Base-by-base conservation (phyloP, 352 stramenopile genomes). In the Lagenidium giganteum region DNA sequence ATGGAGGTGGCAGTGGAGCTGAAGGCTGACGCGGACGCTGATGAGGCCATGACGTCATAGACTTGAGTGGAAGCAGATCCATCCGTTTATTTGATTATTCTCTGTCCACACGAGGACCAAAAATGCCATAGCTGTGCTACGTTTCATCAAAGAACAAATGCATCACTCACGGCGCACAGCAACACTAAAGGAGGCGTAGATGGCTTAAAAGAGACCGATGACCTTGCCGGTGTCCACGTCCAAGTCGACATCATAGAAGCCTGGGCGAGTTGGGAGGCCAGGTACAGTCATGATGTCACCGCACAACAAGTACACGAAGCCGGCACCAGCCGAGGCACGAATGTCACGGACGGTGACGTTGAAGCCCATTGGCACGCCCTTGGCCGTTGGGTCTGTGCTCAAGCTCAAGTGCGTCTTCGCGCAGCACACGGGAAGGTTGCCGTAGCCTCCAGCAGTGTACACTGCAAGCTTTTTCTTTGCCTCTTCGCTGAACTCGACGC, bases 221-320 rank as follows among this genome's bases (percentile, higher is more conserved):
- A 99, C 95, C 50, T 96, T 90, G 51, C 96, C 96, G 18, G 97
- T 91, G 28, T 92, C 64, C 41, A 75, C 69, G 55, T 98, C 83
- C 21, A 99, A 71, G 64, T 99, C 96, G 8, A 99, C 93, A 65
- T 99, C 96, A 59, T 98, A 98, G 70, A 99, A 99, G 47, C 95
- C 95, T 16, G 97, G 97, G 27, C 96, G 76, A 12, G 96, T 99
- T 14, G 96, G 95, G 1, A 99, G 70, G n/a, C 96, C 97, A 20
- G 97, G 97, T 45, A 99, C 96, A 1, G 96, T 99, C 90, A 98
- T 99, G 57, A 99, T 99, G 57, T 98, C 92, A 22, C 96, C 96
- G 41, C 87, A 94, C 30, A 98, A 66, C 32, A 95, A 54, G 59
- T 96, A 96, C 30, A 99, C 66, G 29, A 99, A 99, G 8, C 96